Conservation (phyloP, 2,329 filamentous ascomycete genomes). For the Aspergillus sp. region DNA sequence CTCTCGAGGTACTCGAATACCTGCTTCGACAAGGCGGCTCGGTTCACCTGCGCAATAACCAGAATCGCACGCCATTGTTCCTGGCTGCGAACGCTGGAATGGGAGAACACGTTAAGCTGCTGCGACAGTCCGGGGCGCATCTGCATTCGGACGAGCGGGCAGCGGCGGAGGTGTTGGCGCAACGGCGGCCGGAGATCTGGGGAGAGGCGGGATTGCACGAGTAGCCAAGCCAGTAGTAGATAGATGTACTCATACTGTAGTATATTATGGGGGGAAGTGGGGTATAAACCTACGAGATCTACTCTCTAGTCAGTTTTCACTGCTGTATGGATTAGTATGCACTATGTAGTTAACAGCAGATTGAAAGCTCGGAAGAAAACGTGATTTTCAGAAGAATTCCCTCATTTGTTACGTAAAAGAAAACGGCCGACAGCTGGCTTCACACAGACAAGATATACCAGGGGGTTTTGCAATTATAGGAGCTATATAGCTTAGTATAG, state of each 20-base stretch:
- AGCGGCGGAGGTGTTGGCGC: slow-evolving; percentile 45
- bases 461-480: no score
- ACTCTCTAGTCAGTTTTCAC: no score
- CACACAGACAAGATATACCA: no score
- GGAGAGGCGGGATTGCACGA: slow-evolving; percentile 21
- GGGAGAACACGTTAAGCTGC: slow-evolving; percentile 47
- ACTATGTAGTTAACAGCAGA: no score
- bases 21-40: slow-evolving; percentile 52
- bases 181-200: slow-evolving; percentile 38
- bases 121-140: slow-evolving; percentile 53
- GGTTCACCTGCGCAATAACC: slow-evolving; percentile 54
- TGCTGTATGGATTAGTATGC: no score
- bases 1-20: slow-evolving; percentile 49
- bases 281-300: no score
- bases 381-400: background rate
- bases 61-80: slow-evolving; percentile 53
- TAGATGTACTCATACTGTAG: no score
- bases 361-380: background rate
- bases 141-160: slow-evolving; percentile 51
- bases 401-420: slow-evolving; percentile 35
- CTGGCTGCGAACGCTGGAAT: slow-evolving; percentile 53
- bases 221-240: no score
- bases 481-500: no score
- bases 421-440: slow-evolving; percentile 11
- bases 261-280: no score